Evolutionary conservation across 148 eudicot genomes (phyloP), one percentile per base, ranked within the genome.

Genomic region (Euryodendron excelsum): DNA sequence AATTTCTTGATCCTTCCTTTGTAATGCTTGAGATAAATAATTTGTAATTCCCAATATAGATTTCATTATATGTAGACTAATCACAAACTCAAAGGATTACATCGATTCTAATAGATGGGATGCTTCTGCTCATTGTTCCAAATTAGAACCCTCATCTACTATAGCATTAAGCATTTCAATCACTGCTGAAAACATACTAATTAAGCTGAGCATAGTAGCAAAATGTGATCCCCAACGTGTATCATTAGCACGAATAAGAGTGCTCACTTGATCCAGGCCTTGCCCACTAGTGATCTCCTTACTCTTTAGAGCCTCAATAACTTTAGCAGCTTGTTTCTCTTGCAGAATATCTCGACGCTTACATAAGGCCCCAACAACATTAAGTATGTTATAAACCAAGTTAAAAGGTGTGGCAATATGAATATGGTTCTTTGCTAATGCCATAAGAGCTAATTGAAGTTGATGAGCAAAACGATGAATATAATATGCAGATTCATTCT

Each of bases 151-250:
- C 1, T 82, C 82, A 0, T 64, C 52, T 1, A 27, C 67, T 61
- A 84, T 75, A 2, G 13, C 15, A 1, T 76, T 78, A 78, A 85
- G 72, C 20, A 85, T 81, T 14, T 68, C 81, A 73, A 79, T 53
- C 3, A 41, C 23, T 15, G 55, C 9, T 25, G 69, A 41, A 72
- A 75, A 79, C 64, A 82, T 47, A 36, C 11, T 1, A 34, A 78
- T 45, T 8, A 85, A 39, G 28, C 58, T 82, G 6, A 65, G 5
- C 1, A 85, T 7, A 5, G 81, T 39, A 23, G 18, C 45, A 68
- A 77, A 80, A 80, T 85, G 79, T 17, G 79, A 85, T 3, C 85
- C 73, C 85, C 81, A 85, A 56, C 79, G 65, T 0, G 83, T 85
- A 52, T 85, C 85, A 25, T 67, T 6, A 1, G 72, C 34, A 23